These are phyloP conservation scores for Pythium apleroticum DNA, from an alignment of 352 stramenopile genomes.

Conservation along the genomic window DNA sequence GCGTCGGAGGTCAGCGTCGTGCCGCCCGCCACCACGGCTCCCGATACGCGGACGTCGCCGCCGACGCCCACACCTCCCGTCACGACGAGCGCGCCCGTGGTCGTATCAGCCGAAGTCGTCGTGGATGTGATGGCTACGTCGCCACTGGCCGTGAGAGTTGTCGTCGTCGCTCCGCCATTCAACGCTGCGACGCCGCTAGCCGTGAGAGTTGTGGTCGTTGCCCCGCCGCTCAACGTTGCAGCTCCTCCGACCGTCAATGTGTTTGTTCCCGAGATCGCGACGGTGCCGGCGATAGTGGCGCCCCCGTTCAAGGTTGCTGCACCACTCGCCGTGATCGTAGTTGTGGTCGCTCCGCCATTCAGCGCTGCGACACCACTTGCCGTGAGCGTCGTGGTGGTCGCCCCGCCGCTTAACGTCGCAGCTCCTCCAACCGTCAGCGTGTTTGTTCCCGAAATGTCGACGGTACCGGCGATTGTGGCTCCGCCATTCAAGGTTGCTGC, in stretches of 20 bases:
- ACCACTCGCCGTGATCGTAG: background rate
- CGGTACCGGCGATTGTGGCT: too few species aligned
- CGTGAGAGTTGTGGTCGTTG: background rate
- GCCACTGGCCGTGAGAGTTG: conserved; percentile 24
- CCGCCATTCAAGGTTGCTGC: too few species aligned
- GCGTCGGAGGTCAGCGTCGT: conserved; percentile 31
- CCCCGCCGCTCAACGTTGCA: background rate
- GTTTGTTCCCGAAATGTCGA: too few species aligned
- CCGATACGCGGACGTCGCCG: conserved; percentile 24
- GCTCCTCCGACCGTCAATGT: background rate
- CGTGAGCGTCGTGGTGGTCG: background rate
- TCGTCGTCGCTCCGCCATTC: background rate
- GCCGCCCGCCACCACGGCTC: conserved; percentile 21
- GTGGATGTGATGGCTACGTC: conserved; percentile 29
- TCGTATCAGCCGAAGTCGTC: conserved; percentile 19
- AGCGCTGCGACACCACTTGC: conserved; percentile 1
- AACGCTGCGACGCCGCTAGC: background rate
- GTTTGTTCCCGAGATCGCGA: too few species aligned
- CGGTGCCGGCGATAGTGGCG: too few species aligned
- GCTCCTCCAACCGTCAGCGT: background rate
- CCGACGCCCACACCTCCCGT: conserved; percentile 38
- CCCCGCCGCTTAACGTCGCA: background rate
- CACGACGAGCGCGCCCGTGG: conserved; percentile 43
- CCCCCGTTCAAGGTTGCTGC: background rate
- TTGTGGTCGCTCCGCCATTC: background rate